Conservation (phyloP, 148 eudicot species). For the Rhododendron ferrugineum region DNA sequence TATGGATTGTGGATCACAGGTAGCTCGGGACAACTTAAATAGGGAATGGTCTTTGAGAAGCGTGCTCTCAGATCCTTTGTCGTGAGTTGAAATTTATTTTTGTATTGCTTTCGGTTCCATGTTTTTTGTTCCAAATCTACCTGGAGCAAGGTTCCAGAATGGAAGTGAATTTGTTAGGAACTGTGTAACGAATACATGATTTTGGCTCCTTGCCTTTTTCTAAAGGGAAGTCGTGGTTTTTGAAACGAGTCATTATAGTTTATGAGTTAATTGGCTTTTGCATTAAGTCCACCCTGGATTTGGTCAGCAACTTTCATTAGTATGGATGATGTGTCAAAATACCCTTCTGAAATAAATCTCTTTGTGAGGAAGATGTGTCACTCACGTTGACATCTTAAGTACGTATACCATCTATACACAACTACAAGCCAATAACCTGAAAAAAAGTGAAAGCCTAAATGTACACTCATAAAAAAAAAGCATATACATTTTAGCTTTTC, state of each 20-base stretch:
- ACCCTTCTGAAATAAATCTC: neutral
- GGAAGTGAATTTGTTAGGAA: neutral
- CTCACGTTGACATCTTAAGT: neutral
- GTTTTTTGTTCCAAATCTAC: neutral
- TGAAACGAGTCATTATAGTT: neutral
- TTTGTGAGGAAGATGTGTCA: neutral
- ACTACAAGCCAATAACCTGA: no score
- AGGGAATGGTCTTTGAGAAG: conserved; percentile 75
- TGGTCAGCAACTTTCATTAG: neutral
- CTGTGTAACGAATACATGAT: neutral
- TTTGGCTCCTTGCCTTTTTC: neutral
- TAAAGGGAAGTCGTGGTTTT: neutral
- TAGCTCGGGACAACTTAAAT: conserved; percentile 35
- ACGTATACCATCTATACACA: no score
- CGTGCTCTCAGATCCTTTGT: conserved; percentile 76
- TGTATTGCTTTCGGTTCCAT: neutral
- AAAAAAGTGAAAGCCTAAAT: no score
- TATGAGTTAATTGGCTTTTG: neutral
- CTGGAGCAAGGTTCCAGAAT: neutral
- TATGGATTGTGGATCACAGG: conserved; percentile 40
- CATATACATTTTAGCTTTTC: neutral
- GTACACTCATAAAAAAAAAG: no score
- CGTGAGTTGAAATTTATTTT: conserved; percentile 47
- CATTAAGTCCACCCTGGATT: neutral
- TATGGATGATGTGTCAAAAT: neutral